A percentile compares a stretch with the other conserved stretches of the same genome.
Evolutionary conservation across 2,329 filamentous ascomycete genomes (phyloP).

Genomic region (Biscogniauxia mediterranea): DNA sequence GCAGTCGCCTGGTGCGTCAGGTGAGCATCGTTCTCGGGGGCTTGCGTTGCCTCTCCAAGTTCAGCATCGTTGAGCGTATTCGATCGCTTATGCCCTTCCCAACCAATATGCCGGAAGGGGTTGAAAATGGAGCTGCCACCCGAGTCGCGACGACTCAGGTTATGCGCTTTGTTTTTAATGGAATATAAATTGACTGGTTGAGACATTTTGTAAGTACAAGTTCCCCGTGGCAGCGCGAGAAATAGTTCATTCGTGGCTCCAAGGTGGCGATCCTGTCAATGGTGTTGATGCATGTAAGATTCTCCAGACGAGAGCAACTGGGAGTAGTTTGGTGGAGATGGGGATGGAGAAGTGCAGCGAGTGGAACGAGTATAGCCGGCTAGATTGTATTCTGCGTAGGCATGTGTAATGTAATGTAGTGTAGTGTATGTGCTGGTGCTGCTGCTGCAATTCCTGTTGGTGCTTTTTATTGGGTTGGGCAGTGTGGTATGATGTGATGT

Average conservation of each 20-base stretch:
- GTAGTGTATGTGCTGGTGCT: background rate
- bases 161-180: constrained; percentile 18
- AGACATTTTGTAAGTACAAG: constrained; percentile 16
- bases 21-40: constrained; percentile 3
- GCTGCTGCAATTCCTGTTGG: too few species aligned
- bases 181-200: constrained; percentile 17
- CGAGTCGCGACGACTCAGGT: constrained; percentile 18
- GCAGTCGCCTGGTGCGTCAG: constrained; percentile 11
- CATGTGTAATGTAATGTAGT: background rate
- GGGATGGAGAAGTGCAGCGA: background rate
- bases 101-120: constrained; percentile 17
- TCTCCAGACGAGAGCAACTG: background rate
- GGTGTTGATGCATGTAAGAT: background rate
- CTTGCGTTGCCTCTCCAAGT: constrained; percentile 6
- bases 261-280: background rate
- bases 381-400: background rate
- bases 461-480: too few species aligned
- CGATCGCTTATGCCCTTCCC: constrained; percentile 16
- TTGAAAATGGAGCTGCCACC: constrained; percentile 18
- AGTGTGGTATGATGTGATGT: too few species aligned
- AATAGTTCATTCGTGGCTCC: background rate
- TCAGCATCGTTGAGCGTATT: constrained; percentile 18
- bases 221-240: background rate
- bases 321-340: background rate
- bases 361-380: background rate